Evolutionary conservation across 1,284 basidiomycete genomes (phyloP), one percentile per base, ranked within the genome.

Genomic region (Earliella scabrosa): DNA sequence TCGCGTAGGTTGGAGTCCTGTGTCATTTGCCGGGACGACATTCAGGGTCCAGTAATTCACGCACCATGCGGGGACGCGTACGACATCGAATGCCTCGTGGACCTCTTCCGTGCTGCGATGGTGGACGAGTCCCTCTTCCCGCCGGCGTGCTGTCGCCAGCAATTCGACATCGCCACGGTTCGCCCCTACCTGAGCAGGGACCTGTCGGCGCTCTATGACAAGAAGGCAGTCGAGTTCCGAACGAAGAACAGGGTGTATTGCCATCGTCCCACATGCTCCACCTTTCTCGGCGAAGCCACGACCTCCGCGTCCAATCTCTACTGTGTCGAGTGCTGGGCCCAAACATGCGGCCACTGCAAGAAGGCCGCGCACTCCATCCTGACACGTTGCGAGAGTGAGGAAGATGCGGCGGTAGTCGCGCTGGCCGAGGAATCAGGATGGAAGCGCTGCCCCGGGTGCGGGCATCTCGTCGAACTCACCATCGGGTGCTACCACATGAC

Each of bases 221-320:
- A 50, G 50, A 77, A 75, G 56, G 59, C 70, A 0, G 11, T 58
- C 18, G 79, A 81, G 58, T 76, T 75, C 59, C 53, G 58, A 32
- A 76, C 76, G 4, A 58, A 64, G 4, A 61, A 73, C 45, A 68
- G 77, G n/a, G 63, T 80, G 1, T 80, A 80, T 56, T 80, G 79
- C 60, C 65, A 70, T 20, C 65, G 62, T 11, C 43, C 71, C 63
- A 26, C 73, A 59, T 87, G 85, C 62, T 82, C 81, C 3, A 56
- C 69, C 0, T 87, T 86, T 68, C 70, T 87, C 20, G 83, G 82
- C 1, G 74, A 80, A 2, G 68, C 71, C 10, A 69, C 68, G 1
- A 41, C 58, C 1, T 44, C 24, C 10, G 40, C 56, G 11, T 46
- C 54, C 8, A 43, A 46, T 2, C 52, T 69, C n/a, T 31, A 72